Evolutionary conservation across 2,329 filamentous ascomycete genomes (phyloP), one percentile per base, ranked within the genome.

Genomic region (Sclerotinia sclerotiorum): DNA sequence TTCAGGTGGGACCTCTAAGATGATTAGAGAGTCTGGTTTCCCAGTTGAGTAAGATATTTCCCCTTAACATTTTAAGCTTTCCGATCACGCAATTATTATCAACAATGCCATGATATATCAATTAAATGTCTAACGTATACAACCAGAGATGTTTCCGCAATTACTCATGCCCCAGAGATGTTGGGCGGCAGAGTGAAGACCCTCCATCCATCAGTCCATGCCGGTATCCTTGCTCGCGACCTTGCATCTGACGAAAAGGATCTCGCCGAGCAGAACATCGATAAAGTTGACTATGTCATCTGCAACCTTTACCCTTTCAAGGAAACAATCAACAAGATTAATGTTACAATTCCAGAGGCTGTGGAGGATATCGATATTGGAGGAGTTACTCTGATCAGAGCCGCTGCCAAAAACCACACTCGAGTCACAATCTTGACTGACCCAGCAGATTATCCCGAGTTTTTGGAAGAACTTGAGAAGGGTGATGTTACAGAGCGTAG

Each of bases 261-360:
- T 78, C 89, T 99, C 62, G 93, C 92, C 64, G 91, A 95, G 80
- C 93, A 97, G 82, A 95, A 93, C 82, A 97, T 97, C 79, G 87
- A 91, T 83, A 97, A 97, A 83, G 93, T 97, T 70, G 93, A 97
- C 85, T 97, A 90, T 76, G 93, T 97, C 75, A 90, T 99, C 79
- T 98, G 95, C 90, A 99, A 99, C 83, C 87, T 99, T 68, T 98
- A 99, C 81, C 95, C 95, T 17, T 99, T 99, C 88, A 97, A 97
- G 84, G 94, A 98, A 79, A 99, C 95, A 44, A 89, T 99, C 75
- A 91, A 93, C 76, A 97, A 97, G 85, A 89, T 96, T 83, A 97
- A 97, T 77, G 95, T 99, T 77, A 98, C 94, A 70, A 92, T 99
- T 72, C 88, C 92, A 64, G 94, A 99, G 82, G 95, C 95, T 64